A percentile compares a stretch with the other conserved stretches of the same genome.
These are phyloP conservation scores for Sordariomycetes sp. DNA, from an alignment of 2,329 filamentous ascomycete genomes.

Conservation along the genomic window DNA sequence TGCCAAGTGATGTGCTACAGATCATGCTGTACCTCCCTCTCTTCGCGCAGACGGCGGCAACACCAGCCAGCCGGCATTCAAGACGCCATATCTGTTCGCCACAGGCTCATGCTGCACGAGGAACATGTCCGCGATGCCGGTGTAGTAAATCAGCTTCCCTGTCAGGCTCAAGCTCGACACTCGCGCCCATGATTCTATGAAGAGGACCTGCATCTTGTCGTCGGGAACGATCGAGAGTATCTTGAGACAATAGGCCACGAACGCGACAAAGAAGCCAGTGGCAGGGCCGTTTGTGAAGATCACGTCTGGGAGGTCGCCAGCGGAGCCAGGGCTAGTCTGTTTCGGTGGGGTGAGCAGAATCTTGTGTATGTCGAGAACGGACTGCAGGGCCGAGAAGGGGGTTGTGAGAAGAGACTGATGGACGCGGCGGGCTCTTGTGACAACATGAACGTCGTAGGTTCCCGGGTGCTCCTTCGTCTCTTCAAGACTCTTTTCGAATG, in stretches of 20 bases:
- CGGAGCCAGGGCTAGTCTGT: constrained; percentile 10
- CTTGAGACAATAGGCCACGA: constrained; percentile 34
- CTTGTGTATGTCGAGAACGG: constrained; percentile 47
- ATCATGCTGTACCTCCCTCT: background rate
- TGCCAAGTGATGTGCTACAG: background rate
- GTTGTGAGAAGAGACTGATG: constrained; percentile 70
- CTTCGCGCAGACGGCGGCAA: background rate
- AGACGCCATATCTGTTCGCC: constrained; percentile 28
- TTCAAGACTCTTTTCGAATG: constrained; percentile 10
- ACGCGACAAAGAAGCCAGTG: constrained; percentile 64
- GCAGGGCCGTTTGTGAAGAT: constrained; percentile 83
- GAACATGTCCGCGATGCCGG: constrained; percentile 59
- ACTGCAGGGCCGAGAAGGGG: constrained; percentile 53
- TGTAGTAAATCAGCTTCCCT: constrained; percentile 57
- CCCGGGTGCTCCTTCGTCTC: constrained; percentile 16
- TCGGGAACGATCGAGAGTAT: constrained; percentile 28
- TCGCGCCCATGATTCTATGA: constrained; percentile 86
- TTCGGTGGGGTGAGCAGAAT: constrained; percentile 30
- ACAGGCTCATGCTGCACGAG: constrained; percentile 69
- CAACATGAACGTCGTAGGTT: constrained; percentile 49
- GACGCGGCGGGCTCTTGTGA: constrained; percentile 67
- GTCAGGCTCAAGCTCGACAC: constrained; percentile 74
- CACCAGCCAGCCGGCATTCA: constrained; percentile 11
- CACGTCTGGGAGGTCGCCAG: constrained; percentile 46
- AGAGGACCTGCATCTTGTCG: constrained; percentile 59